A percentile compares a stretch with the other conserved stretches of the same genome.
Conservation (phyloP, 352 stramenopile genomes). For the Phytophthora cryptogea region DNA sequence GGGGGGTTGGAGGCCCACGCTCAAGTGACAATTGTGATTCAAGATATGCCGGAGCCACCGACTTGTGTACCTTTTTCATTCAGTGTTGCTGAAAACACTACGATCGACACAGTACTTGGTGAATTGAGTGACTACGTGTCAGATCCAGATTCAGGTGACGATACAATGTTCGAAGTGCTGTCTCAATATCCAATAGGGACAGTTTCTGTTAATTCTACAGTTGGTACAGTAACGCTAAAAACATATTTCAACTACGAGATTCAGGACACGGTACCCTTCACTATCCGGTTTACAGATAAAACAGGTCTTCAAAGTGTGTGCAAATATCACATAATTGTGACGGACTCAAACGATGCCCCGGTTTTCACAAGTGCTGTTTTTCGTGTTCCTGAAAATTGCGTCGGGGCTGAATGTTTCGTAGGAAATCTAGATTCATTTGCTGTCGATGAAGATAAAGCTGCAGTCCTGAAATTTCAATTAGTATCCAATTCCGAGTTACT, state of each 20-base stretch:
- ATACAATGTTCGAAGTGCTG: conserved; percentile 12
- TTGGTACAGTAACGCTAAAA: conserved; percentile 30
- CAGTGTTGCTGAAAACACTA: conserved; percentile 33
- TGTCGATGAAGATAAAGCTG: conserved; percentile 50
- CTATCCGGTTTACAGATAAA: conserved; percentile 48
- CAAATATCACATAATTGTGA: conserved; percentile 48
- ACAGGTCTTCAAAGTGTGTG: conserved; percentile 43
- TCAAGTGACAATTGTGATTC: conserved; percentile 33
- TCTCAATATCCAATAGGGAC: conserved; percentile 11
- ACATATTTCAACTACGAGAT: conserved; percentile 49
- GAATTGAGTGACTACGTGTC: conserved; percentile 5
- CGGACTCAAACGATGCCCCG: conserved; percentile 51
- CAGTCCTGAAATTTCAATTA: conserved; percentile 40
- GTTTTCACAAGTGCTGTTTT: conserved; percentile 45
- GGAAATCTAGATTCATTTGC: conserved; percentile 44
- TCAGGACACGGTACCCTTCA: conserved; percentile 38
- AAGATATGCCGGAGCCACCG: conserved; percentile 50
- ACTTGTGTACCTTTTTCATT: conserved; percentile 35
- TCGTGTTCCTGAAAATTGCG: conserved; percentile 53
- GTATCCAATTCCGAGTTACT: conserved; percentile 9
- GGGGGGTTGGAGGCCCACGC: conserved; percentile 39
- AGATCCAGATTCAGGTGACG: conserved; percentile 24
- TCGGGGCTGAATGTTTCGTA: conserved; percentile 43
- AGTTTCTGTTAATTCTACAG: conserved; percentile 11
- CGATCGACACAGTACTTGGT: conserved; percentile 9